Conservation (phyloP, 148 eudicot genomes). For the Salicornia ramosissima region DNA sequence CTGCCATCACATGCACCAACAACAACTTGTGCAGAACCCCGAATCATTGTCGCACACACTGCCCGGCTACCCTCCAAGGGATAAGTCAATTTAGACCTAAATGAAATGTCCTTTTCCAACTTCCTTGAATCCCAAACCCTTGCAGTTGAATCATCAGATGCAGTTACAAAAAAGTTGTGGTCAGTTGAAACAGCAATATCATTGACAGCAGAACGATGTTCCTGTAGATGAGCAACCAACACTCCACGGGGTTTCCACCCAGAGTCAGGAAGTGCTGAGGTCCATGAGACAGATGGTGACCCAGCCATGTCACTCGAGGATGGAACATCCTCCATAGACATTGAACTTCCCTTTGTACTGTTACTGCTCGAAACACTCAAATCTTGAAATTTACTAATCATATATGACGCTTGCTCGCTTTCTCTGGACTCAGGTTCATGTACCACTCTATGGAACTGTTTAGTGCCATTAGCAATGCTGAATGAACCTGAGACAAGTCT, state of each 20-base stretch:
- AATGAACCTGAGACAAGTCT: slow-evolving; percentile 76
- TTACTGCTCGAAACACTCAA: slow-evolving; percentile 42
- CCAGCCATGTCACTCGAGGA: slow-evolving; percentile 48
- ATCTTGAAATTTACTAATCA: slow-evolving; percentile 66
- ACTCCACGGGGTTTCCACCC: slow-evolving; percentile 99
- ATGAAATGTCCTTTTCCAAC: slow-evolving; percentile 94
- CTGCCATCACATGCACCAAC: slow-evolving; percentile 88
- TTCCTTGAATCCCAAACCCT: slow-evolving; percentile 96
- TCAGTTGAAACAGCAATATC: slow-evolving; percentile 85
- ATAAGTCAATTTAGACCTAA: slow-evolving; percentile 89
- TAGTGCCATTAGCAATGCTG: slow-evolving; percentile 62
- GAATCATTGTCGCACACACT: slow-evolving; percentile 66
- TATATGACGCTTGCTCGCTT: slow-evolving; percentile 49
- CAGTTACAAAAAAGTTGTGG: slow-evolving; percentile 80
- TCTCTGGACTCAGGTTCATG: slow-evolving; percentile 86
- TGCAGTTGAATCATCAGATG: slow-evolving; percentile 97
- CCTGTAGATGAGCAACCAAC: slow-evolving; percentile 95
- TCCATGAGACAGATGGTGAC: slow-evolving; percentile 49
- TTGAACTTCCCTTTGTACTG: slow-evolving; percentile 47
- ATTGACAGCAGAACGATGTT: slow-evolving; percentile 92
- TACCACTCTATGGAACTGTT: slow-evolving; percentile 84
- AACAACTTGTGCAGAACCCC: slow-evolving; percentile 73
- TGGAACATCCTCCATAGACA: slow-evolving; percentile 39
- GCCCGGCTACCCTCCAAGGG: slow-evolving; percentile 85
- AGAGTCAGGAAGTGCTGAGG: slow-evolving; percentile 66